Evolutionary conservation across 2,329 filamentous ascomycete species (phyloP), one percentile per base, ranked within the genome.

Genomic region (Penicillium sp.): DNA sequence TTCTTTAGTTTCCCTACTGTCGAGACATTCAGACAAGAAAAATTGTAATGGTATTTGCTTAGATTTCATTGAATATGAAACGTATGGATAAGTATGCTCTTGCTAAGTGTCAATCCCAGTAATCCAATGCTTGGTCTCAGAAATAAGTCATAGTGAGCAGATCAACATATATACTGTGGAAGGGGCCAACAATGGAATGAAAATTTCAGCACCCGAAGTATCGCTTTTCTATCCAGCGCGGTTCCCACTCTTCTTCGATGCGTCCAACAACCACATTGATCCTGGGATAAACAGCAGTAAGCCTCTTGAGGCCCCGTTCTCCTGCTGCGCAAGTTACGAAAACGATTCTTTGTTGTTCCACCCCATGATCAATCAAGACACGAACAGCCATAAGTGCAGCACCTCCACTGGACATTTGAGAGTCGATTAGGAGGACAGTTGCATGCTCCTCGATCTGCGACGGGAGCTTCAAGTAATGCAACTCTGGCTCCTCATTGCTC

Each of bases 301-400:
- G 76, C 60, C 94, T 82, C 68, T 94, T 91, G 58, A 97, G 72
- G 0, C 92, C 94, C 64, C 90, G 85, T 61, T 86, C 86, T 9
- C 93, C 93, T 4, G 92, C 93, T 61, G 91, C 88, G 70, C 95
- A 97, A 4, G 93, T 96, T 38, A 96, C 92, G 70, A 97, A 87
- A 34, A 97, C 90, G 61, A 99, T 96, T 61, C 82, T 87, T 44
- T 90, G 84, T 68, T 94, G 87, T 6, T 84, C 77, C 7, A 97
- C 92, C 12, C 94, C 94, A 68, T 97, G 92, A 71, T 99, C 94
- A 16, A 96, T 86, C 50, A 99, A 78, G n/a, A 97, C 90, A 68
- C 94, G 89, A 40, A 97, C 92, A 1, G 94, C 91, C 94, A 99
- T 99, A 55, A 99, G 77, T 5, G 85, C 85, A 13, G 85, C 84